Base-by-base conservation (phyloP, 163 green algal genomes). In the Coccomyxa subellipsoidea region DNA sequence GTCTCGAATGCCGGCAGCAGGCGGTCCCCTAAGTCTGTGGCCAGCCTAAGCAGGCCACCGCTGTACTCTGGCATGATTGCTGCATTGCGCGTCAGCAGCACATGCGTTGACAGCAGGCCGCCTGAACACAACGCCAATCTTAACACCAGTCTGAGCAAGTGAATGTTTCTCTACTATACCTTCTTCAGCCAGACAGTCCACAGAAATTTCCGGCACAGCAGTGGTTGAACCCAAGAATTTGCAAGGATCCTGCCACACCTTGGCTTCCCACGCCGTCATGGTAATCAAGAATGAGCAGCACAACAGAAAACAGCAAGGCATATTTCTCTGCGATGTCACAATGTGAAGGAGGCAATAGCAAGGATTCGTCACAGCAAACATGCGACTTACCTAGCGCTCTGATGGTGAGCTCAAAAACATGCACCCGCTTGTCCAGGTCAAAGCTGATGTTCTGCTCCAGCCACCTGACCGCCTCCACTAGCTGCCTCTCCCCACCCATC, bases 371-470 rank as follows among this genome's bases (percentile, higher is more conserved):
- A 27, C 5, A 8, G 10, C 10, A 54, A 8, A 54, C 15, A 59
- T 12, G 5, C 21, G 6, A 38, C 72, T 35, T n/a, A 86, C 95
- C 95, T 35, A 98, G 82, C 2, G 92, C 92, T 8, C 95, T 88
- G 76, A 98, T 98, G 35, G 94, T 97, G 40, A 93, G 88, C 87
- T 98, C 95, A 90, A 98, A 98, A 25, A 98, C 92, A 76, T 97
- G 95, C 54, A 96, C 90, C 79, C 82, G 76, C 2, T 81, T 54
- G 27, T 94, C 80, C 7, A 93, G 39, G 38, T 93, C 87, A 78
- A 93, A 89, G 31, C 38, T 83, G 18, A 83, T 82, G 53, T 87
- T 83, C 39, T 81, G 8, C 0, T 70, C 77, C 32, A 91, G 40
- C 82, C 81, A 90, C 0, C 35, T 38, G 54, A 91, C 85, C 32